Evolutionary conservation across 2,329 filamentous ascomycete genomes (phyloP), one percentile per base, ranked within the genome.

Genomic region (Trichoderma oligosporum): DNA sequence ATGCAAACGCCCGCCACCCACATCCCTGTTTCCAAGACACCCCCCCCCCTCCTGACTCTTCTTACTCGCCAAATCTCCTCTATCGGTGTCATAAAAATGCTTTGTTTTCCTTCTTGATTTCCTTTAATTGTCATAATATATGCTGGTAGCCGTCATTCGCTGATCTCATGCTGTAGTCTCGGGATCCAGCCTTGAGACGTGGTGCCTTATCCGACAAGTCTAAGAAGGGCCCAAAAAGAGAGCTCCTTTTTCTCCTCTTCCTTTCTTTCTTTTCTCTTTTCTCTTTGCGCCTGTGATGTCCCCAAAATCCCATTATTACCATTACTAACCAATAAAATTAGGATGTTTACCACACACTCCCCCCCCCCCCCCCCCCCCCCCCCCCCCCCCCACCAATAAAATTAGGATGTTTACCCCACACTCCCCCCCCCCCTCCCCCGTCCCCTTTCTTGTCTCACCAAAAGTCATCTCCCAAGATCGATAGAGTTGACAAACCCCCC

Each of bases 1-100:
- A 49, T 55, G 57, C 57, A 59, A 18, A 29, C 38, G 51, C 51
- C 57, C 57, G 57, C 20, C 29, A 39, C 57, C 46, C 38, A 49
- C 36, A 47, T 59, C 51, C 51, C 36, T 55, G 57, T 38, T 20
- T n/a, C 18, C 14, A 35, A 49, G 7, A 24, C 24, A 18, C 27
- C 5, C 27, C 27, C 27, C n/a, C n/a, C n/a, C n/a, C n/a, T n/a
- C n/a, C n/a, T n/a, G n/a, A 14, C 22, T 18, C 22, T 25, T 46
- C 38, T 33, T 39, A 51, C 25, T 45, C 55, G 38, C 25, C 46
- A 20, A 20, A 12, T 11, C 27, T 4, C 33, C 38, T 20, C 20
- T 27, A 38, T 58, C 47, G 56, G 56, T 55, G 42, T 58, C 35
- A 58, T 58, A 16, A 33, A 41, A 33, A 33, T 42, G 29, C 33